Evolutionary conservation across 371 early-diverging fungal species (phyloP), one percentile per base, ranked within the genome.

Genomic region (Mucor piriformis): DNA sequence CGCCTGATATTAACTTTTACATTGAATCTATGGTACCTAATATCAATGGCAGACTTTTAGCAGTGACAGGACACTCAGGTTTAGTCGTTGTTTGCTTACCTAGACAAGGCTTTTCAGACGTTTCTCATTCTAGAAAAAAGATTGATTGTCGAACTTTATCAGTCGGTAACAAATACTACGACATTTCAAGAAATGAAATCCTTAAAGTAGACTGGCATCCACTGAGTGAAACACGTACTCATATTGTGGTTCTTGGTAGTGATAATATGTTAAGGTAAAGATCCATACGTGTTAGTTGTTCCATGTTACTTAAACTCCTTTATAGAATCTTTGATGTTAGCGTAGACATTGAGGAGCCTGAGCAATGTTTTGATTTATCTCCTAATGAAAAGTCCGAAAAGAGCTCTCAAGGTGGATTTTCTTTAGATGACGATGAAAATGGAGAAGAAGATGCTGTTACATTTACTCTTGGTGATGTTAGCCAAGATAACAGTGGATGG

Each of bases 261-360:
- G 76, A 79, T 44, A 72, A 60, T 44, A 47, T 59, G 2, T 54
- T 79, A 12, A 60, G 78, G 78, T 74, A 71, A 47, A 21, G 13
- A 20, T 43, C 18, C 12, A 20, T 6, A 21, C 1, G 16, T 21
- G 8, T 21, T 43, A 10, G 2, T 1, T 21, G 3, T 23, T 43
- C 8, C 38, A 4, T 13, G 4, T 20, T 21, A 43, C 23, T 21
- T 43, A 21, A 6, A 16, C 40, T n/a, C 40, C 16, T 20, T 43
- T 38, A n/a, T 63, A 78, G 80, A 58, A 73, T 80, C 51, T 80
- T 73, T 61, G 68, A 80, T 47, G 50, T 77, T 11, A 65, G 71
- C 40, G 58, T 27, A n/a, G 68, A 73, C 48, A 67, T 73, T 8
- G 71, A 73, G 7, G 58, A 66, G 35, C 69, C 77, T 15, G 80